These are phyloP conservation scores for Fusarium coffeatum DNA, from an alignment of 2,329 filamentous ascomycete species.

Conservation along the genomic window DNA sequence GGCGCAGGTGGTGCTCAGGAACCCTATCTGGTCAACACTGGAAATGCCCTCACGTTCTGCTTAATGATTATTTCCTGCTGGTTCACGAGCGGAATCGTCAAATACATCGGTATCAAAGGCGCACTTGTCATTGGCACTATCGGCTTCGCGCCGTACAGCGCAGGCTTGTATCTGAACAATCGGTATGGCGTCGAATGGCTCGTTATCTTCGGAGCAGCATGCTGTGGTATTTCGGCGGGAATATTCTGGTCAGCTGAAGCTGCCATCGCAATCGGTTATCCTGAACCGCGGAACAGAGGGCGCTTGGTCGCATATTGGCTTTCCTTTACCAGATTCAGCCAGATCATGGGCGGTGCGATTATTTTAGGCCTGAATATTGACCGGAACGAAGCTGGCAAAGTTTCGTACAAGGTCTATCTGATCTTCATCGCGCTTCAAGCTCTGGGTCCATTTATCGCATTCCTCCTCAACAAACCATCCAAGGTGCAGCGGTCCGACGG, in stretches of 20 bases:
- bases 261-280: constrained; percentile 66
- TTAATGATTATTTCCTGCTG: constrained; percentile 62
- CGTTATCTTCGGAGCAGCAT: constrained; percentile 56
- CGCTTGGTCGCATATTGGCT: constrained; percentile 74
- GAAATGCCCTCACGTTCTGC: constrained; percentile 62
- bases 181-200: constrained; percentile 58
- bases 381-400: constrained; percentile 65
- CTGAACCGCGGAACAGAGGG: constrained; percentile 72
- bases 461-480: constrained; percentile 67
- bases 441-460: constrained; percentile 67
- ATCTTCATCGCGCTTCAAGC: constrained; percentile 76
- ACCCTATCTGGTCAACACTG: constrained; percentile 72
- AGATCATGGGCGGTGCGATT: constrained; percentile 70
- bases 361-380: constrained; percentile 72
- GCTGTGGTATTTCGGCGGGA: constrained; percentile 55
- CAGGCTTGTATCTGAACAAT: constrained; percentile 58
- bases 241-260: constrained; percentile 53
- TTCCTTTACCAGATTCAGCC: constrained; percentile 64
- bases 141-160: constrained; percentile 58
- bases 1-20: constrained; percentile 63
- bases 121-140: constrained; percentile 57
- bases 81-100: constrained; percentile 53
- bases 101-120: constrained; percentile 48
- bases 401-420: constrained; percentile 73
- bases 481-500: constrained; percentile 73